Conservation (phyloP, 257 asterid species). For the Schizonepeta tenuifolia region DNA sequence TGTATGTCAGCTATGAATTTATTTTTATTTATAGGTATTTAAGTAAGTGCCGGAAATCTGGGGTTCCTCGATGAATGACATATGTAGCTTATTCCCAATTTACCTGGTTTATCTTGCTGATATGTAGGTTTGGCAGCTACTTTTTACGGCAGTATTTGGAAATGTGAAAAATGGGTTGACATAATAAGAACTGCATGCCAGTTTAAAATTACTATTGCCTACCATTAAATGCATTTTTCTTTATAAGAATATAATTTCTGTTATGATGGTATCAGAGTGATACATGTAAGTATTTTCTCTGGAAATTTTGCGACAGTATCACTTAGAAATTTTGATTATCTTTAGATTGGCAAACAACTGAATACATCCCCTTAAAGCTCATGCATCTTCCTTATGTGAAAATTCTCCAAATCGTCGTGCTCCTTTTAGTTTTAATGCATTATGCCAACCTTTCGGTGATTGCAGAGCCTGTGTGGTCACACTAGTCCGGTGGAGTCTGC, state of each 20-base stretch:
- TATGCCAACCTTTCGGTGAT: slow-evolving; percentile 30
- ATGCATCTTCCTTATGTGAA: slow-evolving; percentile 14
- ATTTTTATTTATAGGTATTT: slow-evolving; percentile 20
- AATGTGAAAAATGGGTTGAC: slow-evolving; percentile 16
- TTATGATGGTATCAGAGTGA: neutral
- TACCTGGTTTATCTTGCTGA: slow-evolving; percentile 16
- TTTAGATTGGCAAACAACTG: slow-evolving; percentile 16
- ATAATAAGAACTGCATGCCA: slow-evolving; percentile 10
- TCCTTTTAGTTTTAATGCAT: slow-evolving; percentile 30
- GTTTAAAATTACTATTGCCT: neutral
- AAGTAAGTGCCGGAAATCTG: slow-evolving; percentile 9
- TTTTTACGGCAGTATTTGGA: neutral
- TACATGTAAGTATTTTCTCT: neutral
- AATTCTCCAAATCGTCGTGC: neutral
- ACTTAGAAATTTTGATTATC: slow-evolving; percentile 5
- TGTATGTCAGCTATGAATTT: slow-evolving; percentile 12
- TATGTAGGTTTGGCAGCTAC: slow-evolving; percentile 15
- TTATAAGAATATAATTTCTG: neutral
- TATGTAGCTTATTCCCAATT: slow-evolving; percentile 5
- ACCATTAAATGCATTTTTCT: neutral
- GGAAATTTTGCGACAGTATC: neutral
- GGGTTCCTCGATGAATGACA: slow-evolving; percentile 27
- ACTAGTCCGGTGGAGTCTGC: slow-evolving; percentile 95
- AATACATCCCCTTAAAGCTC: slow-evolving; percentile 21
- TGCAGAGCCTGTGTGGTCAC: slow-evolving; percentile 91